A percentile compares a stretch with the other conserved stretches of the same genome.
Conservation (phyloP, 78 protist species). For the Corallochytrium limacisporum region DNA sequence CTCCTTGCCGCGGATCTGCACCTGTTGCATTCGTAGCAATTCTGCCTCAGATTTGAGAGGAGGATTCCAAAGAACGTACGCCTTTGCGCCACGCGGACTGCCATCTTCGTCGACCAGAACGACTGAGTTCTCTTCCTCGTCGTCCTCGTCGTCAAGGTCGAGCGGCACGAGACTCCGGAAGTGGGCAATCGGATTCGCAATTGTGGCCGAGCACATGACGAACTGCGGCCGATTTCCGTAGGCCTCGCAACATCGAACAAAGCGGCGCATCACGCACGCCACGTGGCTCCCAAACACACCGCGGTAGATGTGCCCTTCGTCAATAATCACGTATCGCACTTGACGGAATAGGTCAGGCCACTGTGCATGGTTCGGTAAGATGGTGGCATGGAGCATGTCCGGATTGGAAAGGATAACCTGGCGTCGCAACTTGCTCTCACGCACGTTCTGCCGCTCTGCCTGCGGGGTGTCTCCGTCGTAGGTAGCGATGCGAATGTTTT, state of each 20-base stretch:
- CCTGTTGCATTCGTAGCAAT: too few species aligned
- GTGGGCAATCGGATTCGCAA: constrained; percentile 22
- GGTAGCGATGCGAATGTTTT: neutral
- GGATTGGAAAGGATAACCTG: constrained; percentile 35
- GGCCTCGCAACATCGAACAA: constrained; percentile 10
- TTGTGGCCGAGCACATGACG: constrained; percentile 30
- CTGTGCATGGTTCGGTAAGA: constrained; percentile 16
- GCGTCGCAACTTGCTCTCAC: neutral
- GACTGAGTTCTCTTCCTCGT: neutral
- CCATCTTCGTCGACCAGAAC: constrained; percentile 12
- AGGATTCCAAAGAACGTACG: constrained; percentile 35
- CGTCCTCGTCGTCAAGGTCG: too few species aligned
- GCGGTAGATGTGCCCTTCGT: constrained; percentile 31
- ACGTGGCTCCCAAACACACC: constrained; percentile 47
- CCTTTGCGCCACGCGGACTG: constrained; percentile 9
- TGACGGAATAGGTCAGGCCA: neutral
- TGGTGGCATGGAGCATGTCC: constrained; percentile 27
- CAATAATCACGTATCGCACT: constrained; percentile 2
- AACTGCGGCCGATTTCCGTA: neutral
- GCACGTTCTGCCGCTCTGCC: neutral
- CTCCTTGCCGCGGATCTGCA: too few species aligned
- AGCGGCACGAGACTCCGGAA: neutral
- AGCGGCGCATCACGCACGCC: constrained; percentile 23
- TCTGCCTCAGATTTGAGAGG: too few species aligned
- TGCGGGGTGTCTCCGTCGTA: constrained; percentile 17